Evolutionary conservation across 768 basidiomycete species (phyloP), one percentile per base, ranked within the genome.

Genomic region (Lenzites betulinus): DNA sequence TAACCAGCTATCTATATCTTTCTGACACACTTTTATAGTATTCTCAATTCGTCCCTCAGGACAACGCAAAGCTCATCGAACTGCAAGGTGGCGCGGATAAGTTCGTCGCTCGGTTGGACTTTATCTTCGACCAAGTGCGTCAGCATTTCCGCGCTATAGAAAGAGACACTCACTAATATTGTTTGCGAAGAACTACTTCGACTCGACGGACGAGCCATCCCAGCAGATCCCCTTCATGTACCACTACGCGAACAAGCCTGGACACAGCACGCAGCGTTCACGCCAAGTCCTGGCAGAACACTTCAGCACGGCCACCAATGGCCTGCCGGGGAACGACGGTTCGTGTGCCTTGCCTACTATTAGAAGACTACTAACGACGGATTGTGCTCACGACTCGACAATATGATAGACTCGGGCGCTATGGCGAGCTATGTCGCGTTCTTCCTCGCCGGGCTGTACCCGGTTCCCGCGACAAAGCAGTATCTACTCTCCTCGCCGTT

Each of bases 221-320:
- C 84, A 86, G 64, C 84, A 86, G 64, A 87, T 88, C 64, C 85
- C 85, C 0, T 85, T 80, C 70, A 87, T 87, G 85, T 87, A 86
- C 65, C 85, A 88, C 71, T 88, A 88, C 64, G 85, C 82, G 2
- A 80, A 86, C 67, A 74, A 76, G 2, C 85, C 86, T 0, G 84
- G 84, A 2, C 68, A 81, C 20, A 87, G 84, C 68, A 84, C 84
- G 2, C 81, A 83, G 64, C 72, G 80, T 18, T 80, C 83, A 30
- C 71, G 85, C 26, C 79, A 83, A 65, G 76, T 81, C n/a, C 81
- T 87, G 51, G 77, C 82, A 1, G 68, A 80, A 58, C 81, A 73
- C 67, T 87, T 81, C 76, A 86, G 85, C 64, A 83, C 81, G 0
- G 79, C 84, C 7, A 73, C 71, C 13, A 78, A 49, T 16, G 47